Percentiles rank a stretch among this genome's conserved stretches.
Conservation (phyloP, 2,329 filamentous ascomycete genomes). For the Ascochyta lentis region DNA sequence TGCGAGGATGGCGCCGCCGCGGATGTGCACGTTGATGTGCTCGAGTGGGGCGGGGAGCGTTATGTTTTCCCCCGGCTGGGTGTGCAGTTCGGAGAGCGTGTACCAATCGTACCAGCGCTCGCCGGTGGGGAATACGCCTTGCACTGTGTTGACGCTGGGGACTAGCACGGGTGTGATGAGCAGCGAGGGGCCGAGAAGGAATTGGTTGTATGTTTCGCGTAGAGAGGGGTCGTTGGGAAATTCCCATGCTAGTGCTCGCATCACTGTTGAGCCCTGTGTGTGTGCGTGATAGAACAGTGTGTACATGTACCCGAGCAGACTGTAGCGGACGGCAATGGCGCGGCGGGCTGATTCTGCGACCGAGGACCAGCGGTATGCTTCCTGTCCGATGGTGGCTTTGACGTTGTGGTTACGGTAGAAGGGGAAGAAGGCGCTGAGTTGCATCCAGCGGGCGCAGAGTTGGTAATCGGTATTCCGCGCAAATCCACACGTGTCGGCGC, state of each 20-base stretch:
- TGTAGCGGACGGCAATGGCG: conserved; percentile 72
- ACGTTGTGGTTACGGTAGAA: conserved; percentile 78
- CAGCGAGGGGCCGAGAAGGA: conserved; percentile 69
- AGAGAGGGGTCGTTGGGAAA: conserved; percentile 72
- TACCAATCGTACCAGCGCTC: conserved; percentile 81
- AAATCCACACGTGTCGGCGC: conserved; percentile 67
- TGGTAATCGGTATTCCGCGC: conserved; percentile 68
- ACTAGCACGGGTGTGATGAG: conserved; percentile 70
- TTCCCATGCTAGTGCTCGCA: conserved; percentile 75
- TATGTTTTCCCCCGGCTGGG: conserved; percentile 59
- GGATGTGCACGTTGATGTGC: conserved; percentile 73
- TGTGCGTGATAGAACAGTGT: conserved; percentile 71
- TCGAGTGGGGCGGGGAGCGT: conserved; percentile 65
- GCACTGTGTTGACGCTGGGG: conserved; percentile 64
- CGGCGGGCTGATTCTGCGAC: conserved; percentile 66
- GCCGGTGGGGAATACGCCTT: conserved; percentile 69
- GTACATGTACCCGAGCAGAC: conserved; percentile 74
- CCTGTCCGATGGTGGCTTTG: conserved; percentile 65
- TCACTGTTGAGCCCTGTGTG: conserved; percentile 69
- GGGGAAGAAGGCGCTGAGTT: conserved; percentile 73
- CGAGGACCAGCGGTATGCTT: conserved; percentile 71
- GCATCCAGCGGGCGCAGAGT: conserved; percentile 75
- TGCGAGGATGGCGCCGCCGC: conserved; percentile 63
- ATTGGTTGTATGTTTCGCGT: conserved; percentile 68
- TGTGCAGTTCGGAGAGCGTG: conserved; percentile 61